Evolutionary conservation across 768 basidiomycete genomes (phyloP).

Genomic region (Phaffia tasmanica): DNA sequence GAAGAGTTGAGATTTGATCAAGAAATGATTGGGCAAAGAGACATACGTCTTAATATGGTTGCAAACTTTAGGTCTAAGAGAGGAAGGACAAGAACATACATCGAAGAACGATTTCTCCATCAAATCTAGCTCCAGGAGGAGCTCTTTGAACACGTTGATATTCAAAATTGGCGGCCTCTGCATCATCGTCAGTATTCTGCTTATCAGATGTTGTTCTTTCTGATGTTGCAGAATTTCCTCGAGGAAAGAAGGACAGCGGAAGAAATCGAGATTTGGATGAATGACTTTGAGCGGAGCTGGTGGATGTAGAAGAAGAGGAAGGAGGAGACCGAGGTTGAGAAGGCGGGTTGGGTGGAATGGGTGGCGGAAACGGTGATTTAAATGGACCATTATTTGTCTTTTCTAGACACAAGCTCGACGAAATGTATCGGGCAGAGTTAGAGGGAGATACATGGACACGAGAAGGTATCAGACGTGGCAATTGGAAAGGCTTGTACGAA

Average conservation of each 20-base stretch:
- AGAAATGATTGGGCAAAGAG: not conserved
- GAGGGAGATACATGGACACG: too few relatives aligned
- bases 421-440: too few relatives aligned
- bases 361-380: not conserved
- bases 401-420: too few relatives aligned
- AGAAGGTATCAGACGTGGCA: too few relatives aligned
- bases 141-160: slow-evolving; percentile 9
- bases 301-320: not conserved
- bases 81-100: not conserved
- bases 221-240: not conserved
- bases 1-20: too few relatives aligned
- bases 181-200: not conserved
- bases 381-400: too few relatives aligned
- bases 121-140: slow-evolving; percentile 1
- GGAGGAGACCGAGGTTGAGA: not conserved
- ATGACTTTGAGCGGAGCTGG: not conserved
- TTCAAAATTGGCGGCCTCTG: slow-evolving; percentile 12
- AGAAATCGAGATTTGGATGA: not conserved
- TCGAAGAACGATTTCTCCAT: slow-evolving; percentile 14
- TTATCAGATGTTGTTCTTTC: not conserved
- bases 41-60: not conserved
- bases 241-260: not conserved
- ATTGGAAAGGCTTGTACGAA: too few relatives aligned
- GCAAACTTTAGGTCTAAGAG: not conserved
- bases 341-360: not conserved